Conservation (phyloP, 495 filamentous ascomycete species). For the Aspergillus sparsus region DNA sequence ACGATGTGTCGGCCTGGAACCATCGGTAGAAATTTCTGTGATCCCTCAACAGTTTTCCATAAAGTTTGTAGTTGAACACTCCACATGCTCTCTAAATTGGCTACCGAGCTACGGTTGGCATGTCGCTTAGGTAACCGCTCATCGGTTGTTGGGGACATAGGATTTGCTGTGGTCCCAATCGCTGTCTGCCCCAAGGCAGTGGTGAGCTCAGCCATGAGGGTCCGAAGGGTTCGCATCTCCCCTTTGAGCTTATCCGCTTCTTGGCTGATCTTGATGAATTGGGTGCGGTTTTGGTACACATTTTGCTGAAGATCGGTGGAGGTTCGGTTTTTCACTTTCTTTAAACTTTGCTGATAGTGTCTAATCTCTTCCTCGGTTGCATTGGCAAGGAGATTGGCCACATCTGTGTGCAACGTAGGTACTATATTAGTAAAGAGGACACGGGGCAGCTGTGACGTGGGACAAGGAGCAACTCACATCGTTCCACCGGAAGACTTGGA, state of each 20-base stretch:
- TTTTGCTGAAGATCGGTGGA: slow-evolving; percentile 91
- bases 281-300: slow-evolving; percentile 95
- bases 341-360: slow-evolving; percentile 73
- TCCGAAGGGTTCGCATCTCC: slow-evolving; percentile 88
- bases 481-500: slow-evolving; percentile 70
- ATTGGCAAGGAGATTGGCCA: slow-evolving; percentile 77
- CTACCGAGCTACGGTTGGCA: slow-evolving; percentile 63
- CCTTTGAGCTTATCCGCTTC: slow-evolving; percentile 96
- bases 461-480: slow-evolving; percentile 42
- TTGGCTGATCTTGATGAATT: slow-evolving; percentile 99
- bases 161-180: slow-evolving; percentile 42
- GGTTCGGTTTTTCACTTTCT: slow-evolving; percentile 77
- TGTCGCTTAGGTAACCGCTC: slow-evolving; percentile 51
- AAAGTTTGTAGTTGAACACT: slow-evolving; percentile 76
- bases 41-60: slow-evolving; percentile 94
- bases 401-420: slow-evolving; percentile 52
- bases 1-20: slow-evolving; percentile 89
- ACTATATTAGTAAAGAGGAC: slow-evolving; percentile 2
- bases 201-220: slow-evolving; percentile 87
- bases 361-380: slow-evolving; percentile 93
- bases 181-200: slow-evolving; percentile 73
- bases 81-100: slow-evolving; percentile 95
- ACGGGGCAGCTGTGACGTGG: not conserved
- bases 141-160: slow-evolving; percentile 48
- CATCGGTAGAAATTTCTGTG: slow-evolving; percentile 93